Evolutionary conservation across 169 alveolate species (phyloP), one percentile per base, ranked within the genome.

Genomic region (Ichthyophthirius multifiliis): DNA sequence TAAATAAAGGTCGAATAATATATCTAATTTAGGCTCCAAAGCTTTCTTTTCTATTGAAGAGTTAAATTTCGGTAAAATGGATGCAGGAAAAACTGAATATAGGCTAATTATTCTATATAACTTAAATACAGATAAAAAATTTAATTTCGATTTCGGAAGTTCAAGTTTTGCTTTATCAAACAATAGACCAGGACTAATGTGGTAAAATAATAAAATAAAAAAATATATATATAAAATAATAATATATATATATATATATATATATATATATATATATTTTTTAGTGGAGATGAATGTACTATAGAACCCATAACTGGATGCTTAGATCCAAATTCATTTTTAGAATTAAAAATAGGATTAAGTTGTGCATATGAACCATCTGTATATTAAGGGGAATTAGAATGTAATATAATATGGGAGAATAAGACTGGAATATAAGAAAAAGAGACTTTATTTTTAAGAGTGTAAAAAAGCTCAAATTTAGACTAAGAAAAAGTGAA

Each of bases 361-460:
- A 86, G 82, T 4, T 77, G 95, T 5, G 85, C 92, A n/a, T 76
- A 90, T 4, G 82, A 84, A 75, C 94, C 95, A 41, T 84, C 94
- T 16, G 89, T 89, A 47, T 93, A 90, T 85, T 94, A 93, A 65
- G 97, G 97, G 0, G 97, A 93, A 88, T 88, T 91, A 27, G 90
- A 90, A 55, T 90, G 94, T 30, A 79, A 80, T 20, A 93, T 93
- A 5, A 91, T 84, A 44, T 93, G 97, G 97, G 94, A 92, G 41
- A 84, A 67, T 76, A 75, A 81, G 35, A 90, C 83, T 35, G 87
- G 81, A 45, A 64, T 39, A 39, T 76, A 67, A 15, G 86, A 80
- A 15, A 80, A 71, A 23, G 86, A 80, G 43, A 80, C 81, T 2
- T 20, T 80, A 39, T 80, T 80, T 71, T 47, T 80, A 18, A 80